Evolutionary conservation across 768 basidiomycete species (phyloP), one percentile per base, ranked within the genome.

Genomic region (Sarcodon sp.): DNA sequence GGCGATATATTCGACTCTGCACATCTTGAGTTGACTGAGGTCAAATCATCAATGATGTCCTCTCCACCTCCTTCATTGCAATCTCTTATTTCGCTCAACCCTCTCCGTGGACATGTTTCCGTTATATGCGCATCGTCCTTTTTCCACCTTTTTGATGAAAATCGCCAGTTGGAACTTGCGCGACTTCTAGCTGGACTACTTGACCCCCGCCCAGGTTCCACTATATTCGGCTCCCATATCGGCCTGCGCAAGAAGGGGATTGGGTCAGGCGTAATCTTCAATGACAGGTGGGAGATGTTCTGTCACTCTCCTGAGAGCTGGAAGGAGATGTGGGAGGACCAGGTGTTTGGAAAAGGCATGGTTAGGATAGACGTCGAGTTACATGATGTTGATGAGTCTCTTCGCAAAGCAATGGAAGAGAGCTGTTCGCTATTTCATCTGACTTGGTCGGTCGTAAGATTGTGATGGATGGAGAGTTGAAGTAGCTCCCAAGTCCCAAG

Each of bases 1-100:
- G 82, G 80, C 0, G 70, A 84, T 50, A 66, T 61, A 0, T 71
- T 83, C 44, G 68, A 79, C 50, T 60, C 69, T 6, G 50, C 53
- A 3, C 63, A 73, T 45, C 57, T 61, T 41, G 21, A 2, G 21
- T 27, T 27, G 4, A 4, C 4, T 4, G 21, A 27, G n/a, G n/a
- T n/a, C 21, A 4, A 27, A 27, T 50, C 51, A 12, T 57, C 55
- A 36, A 49, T 56, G 18, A 52, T 59, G 3, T 59, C 63, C 18
- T 51, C 55, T 3, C 18, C 43, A 6, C 38, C 44, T 2, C 64
- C 65, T 0, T 53, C 53, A 43, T 52, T 75, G 38, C 31, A 52
- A 4, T 51, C 59, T 1, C 49, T 76, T 31, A 64, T 48, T 1
- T 69, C 71, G 0, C 61, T 80, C 33, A 74, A 63, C 15, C 67